Base-by-base conservation (phyloP, 176 grass and related monocot genomes). In the Oryza meyeriana region DNA sequence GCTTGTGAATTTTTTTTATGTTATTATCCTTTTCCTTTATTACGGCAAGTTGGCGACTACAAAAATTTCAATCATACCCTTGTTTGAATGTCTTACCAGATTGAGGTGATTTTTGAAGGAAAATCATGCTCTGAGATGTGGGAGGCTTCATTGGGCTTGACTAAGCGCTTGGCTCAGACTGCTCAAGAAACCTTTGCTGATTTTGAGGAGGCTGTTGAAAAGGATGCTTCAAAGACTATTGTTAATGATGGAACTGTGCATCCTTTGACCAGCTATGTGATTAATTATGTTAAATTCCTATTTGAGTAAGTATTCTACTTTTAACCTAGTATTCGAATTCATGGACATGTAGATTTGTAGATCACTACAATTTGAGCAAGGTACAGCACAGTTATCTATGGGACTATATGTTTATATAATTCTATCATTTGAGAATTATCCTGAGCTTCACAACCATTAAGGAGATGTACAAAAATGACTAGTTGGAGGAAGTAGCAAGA, bases 181-280 rank as follows among this genome's bases (percentile, higher is more conserved):
- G 87, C 90, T n/a, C 88, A 98, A 72, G 93, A 93, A 76, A 98
- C 96, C 31, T 95, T 98, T 72, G 65, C 86, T 78, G 93, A 98
- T 88, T 98, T 95, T 66, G 90, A 98, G 87, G 96, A 98, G 27
- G 75, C 87, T 64, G 90, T 98, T 59, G 96, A 98, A 76, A 98
- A 98, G 85, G 96, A 98, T 83, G 86, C 92, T 79, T 91, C 92
- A 30, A 98, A 98, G 76, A 98, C 96, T 71, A 91, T 90, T 57
- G 90, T 98, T 82, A 78, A 87, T 41, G 96, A 98, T 86, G 95
- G 95, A 90, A 98, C 95, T 73, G 95, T 98, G 44, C 95, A 98
- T 83, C 95, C 95, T 88, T 85, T 98, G 44, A 98, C 90, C 34
- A 98, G 95, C 85, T 98, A 98, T 77, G 92, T 98, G 26, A 98